Evolutionary conservation across 352 stramenopile genomes (phyloP), one percentile per base, ranked within the genome.

Genomic region (Phytophthora pistaciae): DNA sequence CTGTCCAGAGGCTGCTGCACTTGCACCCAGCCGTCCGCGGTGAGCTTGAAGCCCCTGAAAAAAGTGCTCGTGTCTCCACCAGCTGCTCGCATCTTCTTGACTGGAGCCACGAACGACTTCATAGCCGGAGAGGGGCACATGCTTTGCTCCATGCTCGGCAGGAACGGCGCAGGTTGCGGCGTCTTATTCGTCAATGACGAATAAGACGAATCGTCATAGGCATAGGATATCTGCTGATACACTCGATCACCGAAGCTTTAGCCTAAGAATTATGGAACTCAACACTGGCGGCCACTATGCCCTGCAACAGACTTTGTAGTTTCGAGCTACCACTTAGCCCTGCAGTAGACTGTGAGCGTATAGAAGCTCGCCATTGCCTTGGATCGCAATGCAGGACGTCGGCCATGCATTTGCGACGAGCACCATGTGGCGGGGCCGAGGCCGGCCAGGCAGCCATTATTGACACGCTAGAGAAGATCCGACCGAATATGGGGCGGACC

Each of bases 371-470:
- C 21, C 21, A 56, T 56, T 20, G 48, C 48, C 48, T 54, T 23
- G 21, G 46, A 53, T 27, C 20, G 3, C 8, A 53, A n/a, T 27
- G 20, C 46, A 53, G 10, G 10, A 16, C 46, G 14, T 31, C n/a
- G 11, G 6, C 20, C 16, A 9, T 70, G 29, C 20, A 58, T 69
- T 70, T 74, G 70, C 59, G 48, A 66, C 65, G 58, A 21, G 21
- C 9, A 21, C 50, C 66, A 78, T 65, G 70, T 70, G 58, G 21
- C 49, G 2, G 52, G 18, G 46, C 46, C 46, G 14, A 29, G 20
- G 40, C 63, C 55, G 40, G 40, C 56, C 59, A 60, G 56, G 56
- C 57, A 78, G 71, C 71, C 71, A 75, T 60, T 52, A 69, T 64
- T 25, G 20, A 55, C 6, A 38, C 31, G 21, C 36, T 38, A 68